Conservation (phyloP, 352 stramenopile species). For the Phytophthora melonis region DNA sequence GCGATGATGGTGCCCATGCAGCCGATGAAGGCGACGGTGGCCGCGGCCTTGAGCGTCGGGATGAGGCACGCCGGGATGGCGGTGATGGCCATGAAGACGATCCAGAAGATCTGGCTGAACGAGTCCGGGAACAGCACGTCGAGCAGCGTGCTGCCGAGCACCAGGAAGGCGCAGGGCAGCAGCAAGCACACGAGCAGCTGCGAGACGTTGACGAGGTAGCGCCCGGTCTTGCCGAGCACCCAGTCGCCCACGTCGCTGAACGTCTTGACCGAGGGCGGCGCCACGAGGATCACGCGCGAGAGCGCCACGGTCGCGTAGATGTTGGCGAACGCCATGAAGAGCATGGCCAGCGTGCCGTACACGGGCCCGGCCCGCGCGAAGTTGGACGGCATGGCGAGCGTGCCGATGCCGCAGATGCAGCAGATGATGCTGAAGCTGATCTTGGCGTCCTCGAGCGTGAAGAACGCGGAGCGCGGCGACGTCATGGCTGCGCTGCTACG, state of each 20-base stretch:
- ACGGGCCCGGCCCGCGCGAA: conserved; percentile 56
- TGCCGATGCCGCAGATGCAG: conserved; percentile 67
- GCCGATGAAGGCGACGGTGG: conserved; percentile 36
- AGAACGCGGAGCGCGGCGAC: conserved; percentile 29
- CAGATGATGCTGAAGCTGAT: conserved; percentile 67
- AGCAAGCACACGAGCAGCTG: conserved; percentile 52
- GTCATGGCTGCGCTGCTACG: conserved; percentile 18
- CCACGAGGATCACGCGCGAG: conserved; percentile 46
- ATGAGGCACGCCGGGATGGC: conserved; percentile 44
- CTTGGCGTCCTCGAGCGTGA: conserved; percentile 67
- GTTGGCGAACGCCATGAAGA: conserved; percentile 72
- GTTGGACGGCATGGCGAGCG: conserved; percentile 68
- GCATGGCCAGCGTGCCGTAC: conserved; percentile 48
- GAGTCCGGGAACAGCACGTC: conserved; percentile 60
- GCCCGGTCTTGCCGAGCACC: conserved; percentile 44
- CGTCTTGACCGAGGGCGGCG: conserved; percentile 43
- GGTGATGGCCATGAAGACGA: conserved; percentile 49
- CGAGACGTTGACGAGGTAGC: conserved; percentile 43
- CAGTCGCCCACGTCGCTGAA: conserved; percentile 53
- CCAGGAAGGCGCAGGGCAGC: conserved; percentile 52
- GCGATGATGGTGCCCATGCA: conserved; percentile 46
- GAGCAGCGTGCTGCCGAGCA: conserved; percentile 58
- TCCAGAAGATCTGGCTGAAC: conserved; percentile 55
- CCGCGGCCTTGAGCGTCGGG: conserved; percentile 40
- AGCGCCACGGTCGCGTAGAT: conserved; percentile 56